Base-by-base conservation (phyloP, 148 eudicot species). In the Euryodendron excelsum region DNA sequence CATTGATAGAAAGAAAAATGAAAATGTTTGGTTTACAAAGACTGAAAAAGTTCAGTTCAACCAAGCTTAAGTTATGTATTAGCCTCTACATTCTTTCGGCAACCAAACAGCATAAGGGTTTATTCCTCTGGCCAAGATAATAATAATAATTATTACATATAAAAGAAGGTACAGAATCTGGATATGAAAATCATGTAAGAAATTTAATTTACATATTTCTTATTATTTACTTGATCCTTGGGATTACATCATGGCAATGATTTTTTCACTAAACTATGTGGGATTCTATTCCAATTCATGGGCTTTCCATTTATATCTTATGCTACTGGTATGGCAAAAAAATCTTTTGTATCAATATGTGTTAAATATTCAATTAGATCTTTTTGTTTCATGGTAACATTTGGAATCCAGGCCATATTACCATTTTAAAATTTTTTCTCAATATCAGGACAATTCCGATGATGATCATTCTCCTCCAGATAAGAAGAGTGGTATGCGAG, bases 401-500 rank as follows among this genome's bases (percentile, higher is more conserved):
- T 60, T 77, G 45, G 59, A 63, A 62, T 74, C 79, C 74, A 50
- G 59, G 36, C 25, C 21, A 78, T 67, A 3, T 78, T 63, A 50
- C 50, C 27, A 53, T 70, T 70, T 17, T 67, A 61, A 76, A 7
- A 41, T 39, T 33, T 47, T 41, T 47, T 80, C 12, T 13, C 63
- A 33, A 60, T 78, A 77, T 74, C 87, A 93, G 99, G 94, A 86
- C 31, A 85, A 82, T 78, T 80, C 85, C 61, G 94, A 89, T 68
- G 82, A 75, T 60, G 88, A 87, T 45, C 68, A 69, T 77, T 79
- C 90, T 23, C 82, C 83, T 60, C 82, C 79, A 17, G 85, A 83
- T 78, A 95, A 82, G 81, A 91, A 84, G 74, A 77, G 74, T 84
- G 87, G 89, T 27, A 74, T 96, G 76, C 84, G 87, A 83, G 94